phyloP scores from a whole-genome alignment of 1,284 basidiomycete species.

The Chalciporus sp. region DNA sequence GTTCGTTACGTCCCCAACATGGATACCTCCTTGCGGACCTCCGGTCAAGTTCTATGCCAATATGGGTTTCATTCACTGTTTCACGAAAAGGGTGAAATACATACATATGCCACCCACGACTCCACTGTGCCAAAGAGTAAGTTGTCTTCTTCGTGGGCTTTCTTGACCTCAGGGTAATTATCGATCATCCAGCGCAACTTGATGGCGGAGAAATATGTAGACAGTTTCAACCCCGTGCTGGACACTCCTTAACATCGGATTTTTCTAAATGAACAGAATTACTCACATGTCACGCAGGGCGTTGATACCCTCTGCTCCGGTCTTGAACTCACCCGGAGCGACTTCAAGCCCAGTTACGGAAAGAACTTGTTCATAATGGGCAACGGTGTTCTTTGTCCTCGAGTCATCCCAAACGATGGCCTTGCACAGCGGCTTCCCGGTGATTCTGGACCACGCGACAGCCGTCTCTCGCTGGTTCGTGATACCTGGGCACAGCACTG shows the following conservation, averaged over 20 bases:
- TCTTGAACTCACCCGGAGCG: slow-evolving; percentile 62
- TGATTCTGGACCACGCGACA: slow-evolving; percentile 89
- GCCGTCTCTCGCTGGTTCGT: slow-evolving; percentile 98
- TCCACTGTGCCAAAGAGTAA: slow-evolving; percentile 95
- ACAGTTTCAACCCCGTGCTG: slow-evolving; percentile 90
- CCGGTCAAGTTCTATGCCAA: slow-evolving; percentile 78
- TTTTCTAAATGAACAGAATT: not conserved
- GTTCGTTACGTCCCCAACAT: slow-evolving; percentile 95
- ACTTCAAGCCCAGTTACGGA: slow-evolving; percentile 78
- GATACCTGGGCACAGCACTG: slow-evolving; percentile 61
- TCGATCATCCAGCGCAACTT: slow-evolving; percentile 98
- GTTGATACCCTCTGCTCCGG: slow-evolving; percentile 69
- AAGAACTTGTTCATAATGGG: slow-evolving; percentile 76
- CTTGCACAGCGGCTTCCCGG: slow-evolving; percentile 85
- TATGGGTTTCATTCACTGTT: slow-evolving; percentile 1
- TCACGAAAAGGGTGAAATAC: slow-evolving; percentile 34
- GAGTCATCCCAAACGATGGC: slow-evolving; percentile 98
- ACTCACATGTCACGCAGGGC: slow-evolving; percentile 71
- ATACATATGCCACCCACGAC: slow-evolving; percentile 91
- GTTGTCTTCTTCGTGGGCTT: slow-evolving; percentile 83
- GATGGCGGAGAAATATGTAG: slow-evolving; percentile 96
- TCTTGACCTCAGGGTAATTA: slow-evolving; percentile 77
- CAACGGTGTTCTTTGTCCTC: slow-evolving; percentile 84
- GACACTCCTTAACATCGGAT: too few species aligned
- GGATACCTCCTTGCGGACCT: slow-evolving; percentile 66